Conservation (phyloP, 2,329 filamentous ascomycete genomes). For the Aspergillus fijiensis region DNA sequence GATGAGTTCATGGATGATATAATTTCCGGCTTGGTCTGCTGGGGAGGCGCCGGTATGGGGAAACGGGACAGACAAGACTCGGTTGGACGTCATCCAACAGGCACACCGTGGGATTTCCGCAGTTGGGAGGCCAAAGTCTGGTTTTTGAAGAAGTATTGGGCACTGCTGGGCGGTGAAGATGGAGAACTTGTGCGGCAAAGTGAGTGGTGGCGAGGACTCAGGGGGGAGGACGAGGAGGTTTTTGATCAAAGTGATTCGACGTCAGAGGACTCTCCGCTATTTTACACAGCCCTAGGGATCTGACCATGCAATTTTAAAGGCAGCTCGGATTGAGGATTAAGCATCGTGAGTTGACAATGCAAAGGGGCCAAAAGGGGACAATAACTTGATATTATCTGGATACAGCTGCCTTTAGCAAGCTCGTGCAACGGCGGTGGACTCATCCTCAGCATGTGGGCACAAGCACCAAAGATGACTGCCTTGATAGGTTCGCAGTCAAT, state of each 20-base stretch:
- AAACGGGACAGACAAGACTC: constrained; percentile 15
- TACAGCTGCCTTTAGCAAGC: too few relatives aligned
- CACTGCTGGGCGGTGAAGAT: constrained; percentile 37
- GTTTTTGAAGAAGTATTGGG: constrained; percentile 47
- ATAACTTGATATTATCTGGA: too few relatives aligned
- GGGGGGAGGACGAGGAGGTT: constrained; percentile 16
- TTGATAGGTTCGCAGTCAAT: too few relatives aligned
- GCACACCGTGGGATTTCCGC: constrained; percentile 47
- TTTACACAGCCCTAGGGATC: too few relatives aligned
- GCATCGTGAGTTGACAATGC: too few relatives aligned
- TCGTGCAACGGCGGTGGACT: too few relatives aligned
- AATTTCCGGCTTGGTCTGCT: constrained; percentile 19
- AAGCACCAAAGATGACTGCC: too few relatives aligned
- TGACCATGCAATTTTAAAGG: too few relatives aligned
- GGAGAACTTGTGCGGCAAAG: constrained; percentile 34
- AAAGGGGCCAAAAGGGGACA: too few relatives aligned
- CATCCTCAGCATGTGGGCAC: too few relatives aligned
- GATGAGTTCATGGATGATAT: constrained; percentile 20
- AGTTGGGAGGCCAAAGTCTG: constrained; percentile 48
- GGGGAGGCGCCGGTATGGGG: constrained; percentile 20
- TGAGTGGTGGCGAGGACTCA: constrained; percentile 24
- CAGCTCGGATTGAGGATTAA: too few relatives aligned
- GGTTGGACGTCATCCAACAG: constrained; percentile 24
- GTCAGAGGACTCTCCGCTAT: too few relatives aligned
- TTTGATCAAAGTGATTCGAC: background rate